These are phyloP conservation scores for Lolium perenne DNA, from an alignment of 176 grass and related monocot species.

Conservation along the genomic window DNA sequence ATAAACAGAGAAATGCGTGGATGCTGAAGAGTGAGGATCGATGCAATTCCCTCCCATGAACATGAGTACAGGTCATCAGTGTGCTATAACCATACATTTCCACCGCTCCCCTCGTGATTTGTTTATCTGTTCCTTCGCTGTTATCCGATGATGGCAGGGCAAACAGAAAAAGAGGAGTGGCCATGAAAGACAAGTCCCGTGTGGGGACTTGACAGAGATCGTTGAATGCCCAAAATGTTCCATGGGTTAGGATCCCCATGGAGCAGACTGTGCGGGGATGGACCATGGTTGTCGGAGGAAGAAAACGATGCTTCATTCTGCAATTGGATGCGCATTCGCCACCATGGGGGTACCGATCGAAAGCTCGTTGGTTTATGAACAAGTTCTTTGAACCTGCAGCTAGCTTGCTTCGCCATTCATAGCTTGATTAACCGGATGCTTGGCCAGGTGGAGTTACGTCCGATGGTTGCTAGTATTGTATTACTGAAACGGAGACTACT, in stretches of 20 bases:
- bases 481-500: too few species aligned
- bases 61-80: too few species aligned
- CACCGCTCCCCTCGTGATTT: slow-evolving; percentile 35
- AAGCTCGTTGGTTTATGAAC: neutral
- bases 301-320: slow-evolving; percentile 31
- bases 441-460: too few species aligned
- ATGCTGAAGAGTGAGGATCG: too few species aligned
- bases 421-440: neutral
- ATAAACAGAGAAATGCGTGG: too few species aligned
- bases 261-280: neutral
- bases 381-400: neutral
- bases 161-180: slow-evolving; percentile 14
- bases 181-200: neutral
- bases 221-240: neutral
- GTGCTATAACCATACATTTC: neutral
- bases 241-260: neutral
- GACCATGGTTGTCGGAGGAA: slow-evolving; percentile 34
- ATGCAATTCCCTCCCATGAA: too few species aligned
- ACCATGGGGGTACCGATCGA: neutral
- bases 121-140: neutral
- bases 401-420: neutral
- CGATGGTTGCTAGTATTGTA: too few species aligned
- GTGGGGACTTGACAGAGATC: neutral
- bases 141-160: slow-evolving; percentile 32
- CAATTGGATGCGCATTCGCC: neutral